These are phyloP conservation scores for Cucurbita moschata DNA, from an alignment of 306 rosid genomes.

Conservation along the genomic window DNA sequence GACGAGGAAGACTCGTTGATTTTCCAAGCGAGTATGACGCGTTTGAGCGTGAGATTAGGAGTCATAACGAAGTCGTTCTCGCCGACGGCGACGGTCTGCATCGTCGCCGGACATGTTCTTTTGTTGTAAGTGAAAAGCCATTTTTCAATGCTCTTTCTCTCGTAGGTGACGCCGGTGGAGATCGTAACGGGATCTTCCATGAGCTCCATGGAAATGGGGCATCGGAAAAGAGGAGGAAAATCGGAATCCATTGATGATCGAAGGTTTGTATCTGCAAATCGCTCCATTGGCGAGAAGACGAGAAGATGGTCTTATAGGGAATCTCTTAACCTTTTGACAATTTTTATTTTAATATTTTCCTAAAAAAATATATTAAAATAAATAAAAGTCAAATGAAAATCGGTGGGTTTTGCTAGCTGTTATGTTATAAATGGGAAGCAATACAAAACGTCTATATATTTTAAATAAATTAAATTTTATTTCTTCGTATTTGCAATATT, in stretches of 20 bases:
- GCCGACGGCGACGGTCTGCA: conserved; percentile 13
- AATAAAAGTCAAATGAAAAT: neutral
- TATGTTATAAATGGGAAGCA: neutral
- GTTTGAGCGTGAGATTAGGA: conserved; percentile 38
- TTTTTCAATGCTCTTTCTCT: conserved; percentile 31
- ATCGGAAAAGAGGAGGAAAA: conserved; percentile 25
- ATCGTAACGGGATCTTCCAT: conserved; percentile 40
- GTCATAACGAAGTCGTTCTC: conserved; percentile 12
- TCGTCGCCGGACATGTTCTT: conserved; percentile 42
- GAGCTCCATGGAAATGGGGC: conserved; percentile 44
- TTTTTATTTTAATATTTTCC: neutral
- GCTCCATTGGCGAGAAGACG: neutral
- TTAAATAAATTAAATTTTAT: neutral
- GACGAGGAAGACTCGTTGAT: neutral
- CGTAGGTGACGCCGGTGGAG: conserved; percentile 39
- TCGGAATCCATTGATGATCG: conserved; percentile 16
- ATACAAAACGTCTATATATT: neutral
- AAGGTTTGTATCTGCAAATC: neutral
- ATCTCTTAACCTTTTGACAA: neutral
- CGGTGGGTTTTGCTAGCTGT: neutral
- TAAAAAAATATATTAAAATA: neutral
- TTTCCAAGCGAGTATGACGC: conserved; percentile 36
- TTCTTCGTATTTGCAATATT: neutral
- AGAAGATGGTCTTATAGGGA: neutral
- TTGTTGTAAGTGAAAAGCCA: conserved; percentile 44